Evolutionary conservation across 2,329 filamentous ascomycete genomes (phyloP).

Genomic region (Hymenoscyphus scutula): DNA sequence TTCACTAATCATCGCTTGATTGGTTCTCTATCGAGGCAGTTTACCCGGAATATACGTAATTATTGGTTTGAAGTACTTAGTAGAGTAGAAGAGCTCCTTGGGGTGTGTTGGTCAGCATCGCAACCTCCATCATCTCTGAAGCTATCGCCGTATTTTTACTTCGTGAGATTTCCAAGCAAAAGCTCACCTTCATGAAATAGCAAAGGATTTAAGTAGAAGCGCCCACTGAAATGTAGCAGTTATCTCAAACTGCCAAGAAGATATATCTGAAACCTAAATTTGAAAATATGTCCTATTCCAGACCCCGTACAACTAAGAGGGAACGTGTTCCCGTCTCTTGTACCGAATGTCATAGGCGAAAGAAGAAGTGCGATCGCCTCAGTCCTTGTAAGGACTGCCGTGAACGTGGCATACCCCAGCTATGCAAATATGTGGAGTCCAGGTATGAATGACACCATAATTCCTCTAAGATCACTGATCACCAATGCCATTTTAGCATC

Average conservation of each 20-base stretch:
- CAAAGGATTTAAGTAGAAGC: not conserved
- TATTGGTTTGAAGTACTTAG: too few species aligned
- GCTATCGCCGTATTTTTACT: not conserved
- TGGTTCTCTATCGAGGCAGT: too few species aligned
- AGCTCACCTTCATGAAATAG: not conserved
- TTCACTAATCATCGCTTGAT: too few species aligned
- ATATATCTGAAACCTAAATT: not conserved
- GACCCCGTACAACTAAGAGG: constrained; percentile 4
- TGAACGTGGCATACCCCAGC: not conserved
- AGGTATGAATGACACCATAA: not conserved
- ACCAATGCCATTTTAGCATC: not conserved
- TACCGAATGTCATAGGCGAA: constrained; percentile 10
- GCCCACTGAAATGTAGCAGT: not conserved
- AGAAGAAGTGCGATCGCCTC: constrained; percentile 9
- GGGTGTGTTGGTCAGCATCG: not conserved
- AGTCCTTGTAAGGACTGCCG: constrained; percentile 5
- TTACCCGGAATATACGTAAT: too few species aligned
- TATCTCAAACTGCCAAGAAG: not conserved
- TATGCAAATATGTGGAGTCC: constrained; percentile 5
- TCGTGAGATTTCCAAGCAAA: constrained; percentile 1
- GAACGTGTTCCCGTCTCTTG: constrained; percentile 9
- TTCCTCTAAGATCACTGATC: not conserved
- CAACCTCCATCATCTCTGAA: not conserved
- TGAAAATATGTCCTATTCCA: not conserved
- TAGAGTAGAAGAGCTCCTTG: too few species aligned